A percentile compares a stretch with the other conserved stretches of the same genome.
phyloP scores from a whole-genome alignment of 2,329 filamentous ascomycete genomes.

The Trichoderma aggressivum region DNA sequence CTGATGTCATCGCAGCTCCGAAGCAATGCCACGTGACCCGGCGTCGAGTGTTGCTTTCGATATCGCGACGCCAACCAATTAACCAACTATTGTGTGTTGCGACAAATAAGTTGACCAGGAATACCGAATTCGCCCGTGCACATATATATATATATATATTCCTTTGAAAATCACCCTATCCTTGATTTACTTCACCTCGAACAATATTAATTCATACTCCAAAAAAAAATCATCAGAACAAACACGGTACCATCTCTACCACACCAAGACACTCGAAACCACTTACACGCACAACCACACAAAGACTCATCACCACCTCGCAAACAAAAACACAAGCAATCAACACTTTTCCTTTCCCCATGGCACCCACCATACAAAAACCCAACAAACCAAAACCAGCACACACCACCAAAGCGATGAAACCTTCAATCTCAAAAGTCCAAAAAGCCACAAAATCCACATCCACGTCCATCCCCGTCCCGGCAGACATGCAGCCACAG shows the following conservation, averaged over 20 bases:
- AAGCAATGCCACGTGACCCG: conserved; percentile 21
- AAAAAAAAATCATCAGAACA: not conserved
- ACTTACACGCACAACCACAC: not conserved
- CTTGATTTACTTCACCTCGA: not conserved
- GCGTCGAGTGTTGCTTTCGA: conserved; percentile 24
- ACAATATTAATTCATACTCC: not conserved
- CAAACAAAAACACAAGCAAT: not conserved
- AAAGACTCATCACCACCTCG: not conserved
- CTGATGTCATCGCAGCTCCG: conserved; percentile 8
- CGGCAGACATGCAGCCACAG: conserved; percentile 29
- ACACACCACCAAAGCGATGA: not conserved
- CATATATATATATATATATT: conserved; percentile 14
- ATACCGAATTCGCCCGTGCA: not conserved
- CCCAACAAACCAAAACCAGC: not conserved
- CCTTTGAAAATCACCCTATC: not conserved
- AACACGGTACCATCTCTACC: not conserved
- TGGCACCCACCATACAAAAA: conserved; percentile 8
- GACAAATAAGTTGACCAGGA: not conserved
- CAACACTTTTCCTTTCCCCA: not conserved
- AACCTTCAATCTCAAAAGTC: not conserved
- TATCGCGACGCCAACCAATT: conserved; percentile 16
- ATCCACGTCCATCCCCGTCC: not conserved
- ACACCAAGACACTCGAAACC: not conserved
- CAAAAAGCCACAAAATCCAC: not conserved
- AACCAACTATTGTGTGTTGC: not conserved